Evolutionary conservation across 129 eudicot genomes (phyloP).

Genomic region (Flaveria robusta): DNA sequence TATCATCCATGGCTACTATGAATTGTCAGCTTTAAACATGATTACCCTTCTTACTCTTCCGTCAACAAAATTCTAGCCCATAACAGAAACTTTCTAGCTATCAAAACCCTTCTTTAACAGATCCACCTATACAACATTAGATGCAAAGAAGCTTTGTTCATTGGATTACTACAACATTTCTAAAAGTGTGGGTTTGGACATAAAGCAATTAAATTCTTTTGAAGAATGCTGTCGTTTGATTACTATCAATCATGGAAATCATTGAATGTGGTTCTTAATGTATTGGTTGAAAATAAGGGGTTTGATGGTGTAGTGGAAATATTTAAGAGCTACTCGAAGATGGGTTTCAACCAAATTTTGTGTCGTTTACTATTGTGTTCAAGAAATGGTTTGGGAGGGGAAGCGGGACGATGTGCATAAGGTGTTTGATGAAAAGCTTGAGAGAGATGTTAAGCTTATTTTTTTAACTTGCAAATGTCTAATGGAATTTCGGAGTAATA

Average conservation of each 20-base stretch:
- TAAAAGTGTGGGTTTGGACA: slow-evolving; percentile 52
- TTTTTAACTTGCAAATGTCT: slow-evolving; percentile 66
- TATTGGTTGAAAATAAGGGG: slow-evolving; percentile 49
- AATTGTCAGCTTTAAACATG: slow-evolving; percentile 65
- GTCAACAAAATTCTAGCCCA: slow-evolving; percentile 78
- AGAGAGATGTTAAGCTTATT: slow-evolving; percentile 57
- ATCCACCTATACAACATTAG: slow-evolving; percentile 45
- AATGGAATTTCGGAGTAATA: slow-evolving; percentile 81
- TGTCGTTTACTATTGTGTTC: slow-evolving; percentile 65
- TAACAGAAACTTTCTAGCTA: slow-evolving; percentile 46
- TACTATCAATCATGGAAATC: slow-evolving; percentile 60
- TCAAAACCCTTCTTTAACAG: slow-evolving; percentile 50
- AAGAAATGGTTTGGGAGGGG: slow-evolving; percentile 61
- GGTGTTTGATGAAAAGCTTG: slow-evolving; percentile 94
- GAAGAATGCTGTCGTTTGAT: slow-evolving; percentile 50
- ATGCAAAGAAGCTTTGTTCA: slow-evolving; percentile 65
- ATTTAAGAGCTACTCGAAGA: slow-evolving; percentile 43
- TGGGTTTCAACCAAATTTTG: slow-evolving; percentile 74
- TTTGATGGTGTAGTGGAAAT: slow-evolving; percentile 45
- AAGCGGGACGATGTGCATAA: slow-evolving; percentile 57
- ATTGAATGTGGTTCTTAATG: slow-evolving; percentile 70
- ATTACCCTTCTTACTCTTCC: slow-evolving; percentile 86
- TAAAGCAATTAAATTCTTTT: slow-evolving; percentile 57
- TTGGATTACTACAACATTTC: slow-evolving; percentile 65
- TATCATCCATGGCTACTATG: slow-evolving; percentile 48